These are phyloP conservation scores for Pseudocercospora musae DNA, from an alignment of 2,329 filamentous ascomycete species.

Conservation along the genomic window DNA sequence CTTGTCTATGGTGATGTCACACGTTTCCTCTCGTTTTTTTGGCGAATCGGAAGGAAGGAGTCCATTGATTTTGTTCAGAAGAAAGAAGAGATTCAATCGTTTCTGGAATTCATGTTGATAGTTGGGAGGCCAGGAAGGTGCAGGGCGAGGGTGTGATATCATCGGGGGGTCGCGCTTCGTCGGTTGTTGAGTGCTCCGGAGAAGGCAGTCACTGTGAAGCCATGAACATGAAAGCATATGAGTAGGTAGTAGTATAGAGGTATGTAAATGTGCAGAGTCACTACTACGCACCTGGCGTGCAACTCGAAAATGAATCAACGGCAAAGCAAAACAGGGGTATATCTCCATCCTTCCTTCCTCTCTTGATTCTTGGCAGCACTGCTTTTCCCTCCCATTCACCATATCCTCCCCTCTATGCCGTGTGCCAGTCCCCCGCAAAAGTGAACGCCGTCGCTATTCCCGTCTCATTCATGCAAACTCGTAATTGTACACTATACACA, in stretches of 20 bases:
- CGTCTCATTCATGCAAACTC: constrained; percentile 7
- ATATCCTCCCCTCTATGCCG: constrained; percentile 5
- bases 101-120: no score
- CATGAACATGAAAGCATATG: not conserved
- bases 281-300: constrained; percentile 3
- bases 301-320: not conserved
- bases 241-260: no score
- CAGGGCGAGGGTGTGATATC: no score
- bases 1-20: no score
- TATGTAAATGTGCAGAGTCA: constrained; percentile 6
- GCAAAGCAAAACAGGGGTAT: constrained; percentile 11
- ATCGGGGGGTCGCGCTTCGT: not conserved
- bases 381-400: not conserved
- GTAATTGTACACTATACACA: constrained; percentile 7
- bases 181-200: no score
- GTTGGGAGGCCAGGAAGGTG: no score
- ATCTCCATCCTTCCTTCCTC: constrained; percentile 1
- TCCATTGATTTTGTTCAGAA: no score
- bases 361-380: not conserved
- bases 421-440: not conserved
- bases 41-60: no score
- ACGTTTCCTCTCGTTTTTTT: no score
- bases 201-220: not conserved
- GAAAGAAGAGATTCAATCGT: no score
- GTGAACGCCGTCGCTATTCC: constrained; percentile 14